Percentiles rank a stretch among this genome's conserved stretches.
Evolutionary conservation across 2,329 filamentous ascomycete species (phyloP).

Genomic region (Ilyonectria sp.): DNA sequence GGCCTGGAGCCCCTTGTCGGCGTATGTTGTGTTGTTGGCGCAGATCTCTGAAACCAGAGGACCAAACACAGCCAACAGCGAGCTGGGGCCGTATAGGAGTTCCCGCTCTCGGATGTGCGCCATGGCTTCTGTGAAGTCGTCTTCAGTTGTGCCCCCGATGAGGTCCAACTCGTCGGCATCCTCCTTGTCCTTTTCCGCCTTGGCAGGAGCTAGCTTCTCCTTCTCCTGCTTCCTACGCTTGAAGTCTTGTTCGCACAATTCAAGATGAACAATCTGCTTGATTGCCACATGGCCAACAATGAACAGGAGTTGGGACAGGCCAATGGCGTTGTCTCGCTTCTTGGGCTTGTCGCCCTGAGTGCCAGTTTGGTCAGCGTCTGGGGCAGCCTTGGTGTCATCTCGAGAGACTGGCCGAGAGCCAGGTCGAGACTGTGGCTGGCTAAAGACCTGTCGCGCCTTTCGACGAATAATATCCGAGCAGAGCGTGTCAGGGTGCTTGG

Average conservation of each 20-base stretch:
- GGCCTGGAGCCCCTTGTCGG: constrained; percentile 90
- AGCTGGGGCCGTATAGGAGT: constrained; percentile 84
- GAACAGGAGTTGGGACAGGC: constrained; percentile 91
- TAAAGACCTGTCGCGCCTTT: constrained; percentile 88
- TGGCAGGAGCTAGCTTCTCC: constrained; percentile 73
- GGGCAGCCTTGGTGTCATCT: constrained; percentile 56
- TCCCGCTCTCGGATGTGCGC: constrained; percentile 87
- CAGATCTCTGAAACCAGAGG: constrained; percentile 94
- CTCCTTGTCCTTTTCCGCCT: constrained; percentile 68
- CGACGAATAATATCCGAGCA: constrained; percentile 92
- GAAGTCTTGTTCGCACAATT: constrained; percentile 97
- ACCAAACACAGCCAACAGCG: constrained; percentile 90
- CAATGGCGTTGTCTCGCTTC: constrained; percentile 78
- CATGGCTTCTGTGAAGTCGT: constrained; percentile 92
- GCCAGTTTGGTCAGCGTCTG: constrained; percentile 52
- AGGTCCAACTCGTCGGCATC: constrained; percentile 93
- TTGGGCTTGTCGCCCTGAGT: constrained; percentile 61
- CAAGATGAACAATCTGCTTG: constrained; percentile 98
- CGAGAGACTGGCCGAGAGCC: constrained; percentile 64
- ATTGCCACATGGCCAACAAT: constrained; percentile 97
- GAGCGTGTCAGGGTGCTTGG: constrained; percentile 93
- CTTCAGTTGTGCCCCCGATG: constrained; percentile 95
- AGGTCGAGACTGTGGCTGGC: constrained; percentile 55
- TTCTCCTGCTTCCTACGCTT: constrained; percentile 95
- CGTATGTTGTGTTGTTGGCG: constrained; percentile 92